phyloP scores from a whole-genome alignment of 805 yeast species.

The Pichia eremophila region DNA sequence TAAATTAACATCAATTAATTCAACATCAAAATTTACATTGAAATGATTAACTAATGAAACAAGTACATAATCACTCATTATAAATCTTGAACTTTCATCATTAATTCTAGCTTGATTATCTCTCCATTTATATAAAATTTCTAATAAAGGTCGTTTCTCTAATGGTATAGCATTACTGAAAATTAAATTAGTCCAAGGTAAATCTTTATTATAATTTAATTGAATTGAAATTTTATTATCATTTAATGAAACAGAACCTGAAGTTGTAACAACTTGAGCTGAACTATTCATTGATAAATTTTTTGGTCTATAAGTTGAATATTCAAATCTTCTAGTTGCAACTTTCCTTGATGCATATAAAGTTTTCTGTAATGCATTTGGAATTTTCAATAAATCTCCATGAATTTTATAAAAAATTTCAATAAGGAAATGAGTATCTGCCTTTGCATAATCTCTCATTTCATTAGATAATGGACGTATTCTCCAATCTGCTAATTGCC shows the following conservation, averaged over 20 bases:
- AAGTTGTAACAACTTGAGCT: slow-evolving; percentile 22
- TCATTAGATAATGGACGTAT: slow-evolving; percentile 69
- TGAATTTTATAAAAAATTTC: slow-evolving; percentile 70
- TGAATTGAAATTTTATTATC: slow-evolving; percentile 14
- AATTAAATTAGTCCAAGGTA: slow-evolving; percentile 60
- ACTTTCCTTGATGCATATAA: slow-evolving; percentile 68
- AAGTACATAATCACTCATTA: slow-evolving; percentile 75
- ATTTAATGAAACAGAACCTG: slow-evolving; percentile 21
- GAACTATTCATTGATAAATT: slow-evolving; percentile 11
- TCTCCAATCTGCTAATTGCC: slow-evolving; percentile 97
- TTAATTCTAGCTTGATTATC: slow-evolving; percentile 61
- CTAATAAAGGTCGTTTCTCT: slow-evolving; percentile 45
- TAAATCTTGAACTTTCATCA: slow-evolving; percentile 78
- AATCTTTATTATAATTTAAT: slow-evolving; percentile 32
- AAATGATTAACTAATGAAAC: slow-evolving; percentile 39
- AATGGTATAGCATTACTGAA: slow-evolving; percentile 55
- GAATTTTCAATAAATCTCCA: slow-evolving; percentile 44
- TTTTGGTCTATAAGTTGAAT: slow-evolving; percentile 51
- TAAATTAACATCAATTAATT: slow-evolving; percentile 46
- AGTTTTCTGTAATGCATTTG: slow-evolving; percentile 44
- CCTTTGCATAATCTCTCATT: slow-evolving; percentile 80
- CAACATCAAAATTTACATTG: slow-evolving; percentile 28
- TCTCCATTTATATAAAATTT: slow-evolving; percentile 70
- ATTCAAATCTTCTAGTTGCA: slow-evolving; percentile 75
- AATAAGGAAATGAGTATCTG: slow-evolving; percentile 88